Evolutionary conservation across 192 early-diverging fungal genomes (phyloP).

Genomic region (Lunasporangiospora selenospora): DNA sequence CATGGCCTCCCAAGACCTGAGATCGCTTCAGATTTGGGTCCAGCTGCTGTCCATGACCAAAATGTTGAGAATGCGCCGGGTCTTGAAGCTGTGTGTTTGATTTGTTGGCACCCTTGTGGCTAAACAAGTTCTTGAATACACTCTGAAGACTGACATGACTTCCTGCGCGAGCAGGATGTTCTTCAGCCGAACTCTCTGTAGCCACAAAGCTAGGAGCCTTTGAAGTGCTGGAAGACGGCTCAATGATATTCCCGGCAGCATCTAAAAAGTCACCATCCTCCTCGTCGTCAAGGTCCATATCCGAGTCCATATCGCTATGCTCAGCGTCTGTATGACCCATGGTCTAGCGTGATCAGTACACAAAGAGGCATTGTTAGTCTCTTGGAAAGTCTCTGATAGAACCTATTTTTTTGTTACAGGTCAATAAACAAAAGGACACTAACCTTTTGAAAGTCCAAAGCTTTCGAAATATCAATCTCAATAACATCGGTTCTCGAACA

Average conservation of each 20-base stretch:
- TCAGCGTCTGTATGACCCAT: constrained; percentile 13
- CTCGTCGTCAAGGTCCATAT: constrained; percentile 24
- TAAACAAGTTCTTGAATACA: constrained; percentile 40
- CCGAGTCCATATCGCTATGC: constrained; percentile 40
- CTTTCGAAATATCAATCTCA: constrained; percentile 72
- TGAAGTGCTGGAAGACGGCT: constrained; percentile 14
- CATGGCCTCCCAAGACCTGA: no score
- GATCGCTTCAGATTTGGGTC: constrained; percentile 29
- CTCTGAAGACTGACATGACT: constrained; percentile 31
- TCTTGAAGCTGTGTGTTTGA: constrained; percentile 2
- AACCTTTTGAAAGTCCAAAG: constrained; percentile 31
- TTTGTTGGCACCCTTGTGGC: constrained; percentile 8
- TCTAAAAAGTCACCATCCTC: constrained; percentile 40
- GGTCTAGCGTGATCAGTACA: no score
- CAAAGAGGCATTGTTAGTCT: no score
- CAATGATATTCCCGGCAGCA: constrained; percentile 36
- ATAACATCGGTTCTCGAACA: constrained; percentile 68
- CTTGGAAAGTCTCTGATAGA: no score
- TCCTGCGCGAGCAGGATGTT: constrained; percentile 15
- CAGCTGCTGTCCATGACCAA: constrained; percentile 7
- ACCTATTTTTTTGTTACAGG: neutral
- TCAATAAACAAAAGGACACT: neutral
- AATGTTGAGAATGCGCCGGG: constrained; percentile 4
- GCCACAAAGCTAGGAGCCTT: constrained; percentile 28
- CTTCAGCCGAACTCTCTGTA: constrained; percentile 28